Evolutionary conservation across 2,329 filamentous ascomycete species (phyloP), one percentile per base, ranked within the genome.

Genomic region (Aurifilum marmelostoma): DNA sequence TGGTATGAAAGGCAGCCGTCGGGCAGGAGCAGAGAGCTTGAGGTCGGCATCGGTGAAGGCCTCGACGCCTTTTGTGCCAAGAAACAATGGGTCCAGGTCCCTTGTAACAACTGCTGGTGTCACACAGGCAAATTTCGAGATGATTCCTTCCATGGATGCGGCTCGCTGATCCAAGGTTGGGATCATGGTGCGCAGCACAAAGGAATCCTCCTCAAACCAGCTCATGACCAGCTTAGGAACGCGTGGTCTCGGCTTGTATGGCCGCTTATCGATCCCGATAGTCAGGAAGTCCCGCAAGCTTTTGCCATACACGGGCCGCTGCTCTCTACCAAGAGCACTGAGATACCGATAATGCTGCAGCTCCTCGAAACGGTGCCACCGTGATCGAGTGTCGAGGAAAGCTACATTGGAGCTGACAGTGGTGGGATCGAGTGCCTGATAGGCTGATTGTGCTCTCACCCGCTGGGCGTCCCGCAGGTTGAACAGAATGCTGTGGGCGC

Each of bases 91-190:
- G 24, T 89, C 88, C 74, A 97, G 84, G 72, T 97, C 93, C 39
- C 91, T 88, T 0, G 94, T 93, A 3, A 97, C 89, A 16, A 93
- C 95, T 1, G 93, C 90, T 2, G 96, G 96, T 0, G 96, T 98
- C 43, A 97, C 89, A 75, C 95, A 99, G 0, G 92, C 93, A 75
- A 97, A 99, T 76, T 95, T 93, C 72, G 92, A 89, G 66, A 99
- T 90, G 2, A 87, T 89, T 0, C 88, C 89, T 75, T 95, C 90
- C 79, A 97, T 84, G 18, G 85, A 83, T 65, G 89, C 86, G 1
- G 94, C 90, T 32, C 94, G 90, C 74, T 93, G 87, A 54, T 91
- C 86, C 0, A 97, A 79, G 0, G 90, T 93, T 24, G 90, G 88
- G n/a, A 96, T 88, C 80, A 96, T 88, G 4, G 87, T 83, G 50